phyloP scores from a whole-genome alignment of 23 red algal genomes.

The Gracilaria vermiculophylla region DNA sequence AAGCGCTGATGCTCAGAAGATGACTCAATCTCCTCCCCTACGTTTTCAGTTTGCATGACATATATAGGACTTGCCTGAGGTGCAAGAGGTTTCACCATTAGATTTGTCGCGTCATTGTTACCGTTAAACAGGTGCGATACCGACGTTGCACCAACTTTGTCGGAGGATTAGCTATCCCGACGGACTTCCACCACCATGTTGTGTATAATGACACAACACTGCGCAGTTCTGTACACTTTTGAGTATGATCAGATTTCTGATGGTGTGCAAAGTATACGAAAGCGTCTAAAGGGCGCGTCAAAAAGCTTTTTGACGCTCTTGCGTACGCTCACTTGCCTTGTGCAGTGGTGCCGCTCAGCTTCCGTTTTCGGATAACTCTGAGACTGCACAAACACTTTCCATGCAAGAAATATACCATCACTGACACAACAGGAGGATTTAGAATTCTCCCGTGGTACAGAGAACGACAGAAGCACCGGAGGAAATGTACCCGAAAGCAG shows the following conservation, averaged over 20 bases:
- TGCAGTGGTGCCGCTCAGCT: background rate
- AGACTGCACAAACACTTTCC: conserved; percentile 7
- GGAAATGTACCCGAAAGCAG: conserved; percentile 1
- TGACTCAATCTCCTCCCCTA: too few relatives aligned
- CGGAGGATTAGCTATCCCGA: too few relatives aligned
- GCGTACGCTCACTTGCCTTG: background rate
- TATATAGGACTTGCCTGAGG: too few relatives aligned
- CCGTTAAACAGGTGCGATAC: too few relatives aligned
- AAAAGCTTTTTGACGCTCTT: background rate
- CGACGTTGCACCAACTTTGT: too few relatives aligned
- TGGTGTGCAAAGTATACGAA: background rate
- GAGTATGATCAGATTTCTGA: background rate
- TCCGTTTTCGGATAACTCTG: background rate
- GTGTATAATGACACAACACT: background rate
- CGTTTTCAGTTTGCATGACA: too few relatives aligned
- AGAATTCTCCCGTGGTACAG: background rate
- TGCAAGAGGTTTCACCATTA: too few relatives aligned
- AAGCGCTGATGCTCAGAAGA: too few relatives aligned
- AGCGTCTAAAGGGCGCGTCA: background rate
- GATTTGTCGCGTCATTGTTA: too few relatives aligned
- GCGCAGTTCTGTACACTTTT: background rate
- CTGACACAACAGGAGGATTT: background rate
- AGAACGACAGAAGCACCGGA: background rate
- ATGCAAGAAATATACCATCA: background rate
- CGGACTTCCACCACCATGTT: conserved; percentile 37